These are phyloP conservation scores for Eremothecium sinecaudum DNA, from an alignment of 1,139 yeast genomes.

Conservation along the genomic window DNA sequence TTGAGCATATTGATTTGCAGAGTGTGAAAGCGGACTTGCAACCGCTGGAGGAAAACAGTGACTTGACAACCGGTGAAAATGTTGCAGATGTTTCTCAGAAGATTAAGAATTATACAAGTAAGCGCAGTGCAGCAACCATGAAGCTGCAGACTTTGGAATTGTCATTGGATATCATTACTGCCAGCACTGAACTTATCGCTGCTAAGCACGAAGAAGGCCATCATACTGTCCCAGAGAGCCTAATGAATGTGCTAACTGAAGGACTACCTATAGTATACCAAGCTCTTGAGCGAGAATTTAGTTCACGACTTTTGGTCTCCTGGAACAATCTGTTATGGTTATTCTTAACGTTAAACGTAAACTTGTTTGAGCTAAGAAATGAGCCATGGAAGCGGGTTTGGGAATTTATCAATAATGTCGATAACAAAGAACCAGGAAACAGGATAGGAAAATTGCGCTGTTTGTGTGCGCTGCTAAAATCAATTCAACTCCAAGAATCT, in stretches of 20 bases:
- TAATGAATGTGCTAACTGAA: conserved; percentile 29
- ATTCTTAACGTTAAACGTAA: conserved; percentile 19
- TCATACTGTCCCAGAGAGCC: conserved; percentile 22
- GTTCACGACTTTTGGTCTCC: conserved; percentile 50
- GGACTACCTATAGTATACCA: conserved; percentile 36
- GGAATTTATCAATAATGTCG: conserved; percentile 27
- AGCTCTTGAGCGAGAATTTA: conserved; percentile 37
- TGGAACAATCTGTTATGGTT: conserved; percentile 65
- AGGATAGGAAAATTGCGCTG: conserved; percentile 47
- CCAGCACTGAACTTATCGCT: conserved; percentile 56
- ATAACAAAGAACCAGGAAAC: conserved; percentile 31
- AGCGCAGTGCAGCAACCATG: conserved; percentile 40
- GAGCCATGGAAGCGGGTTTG: conserved; percentile 33
- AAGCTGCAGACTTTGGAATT: conserved; percentile 58
- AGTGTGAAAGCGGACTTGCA: conserved; percentile 20
- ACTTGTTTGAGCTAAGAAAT: conserved; percentile 15
- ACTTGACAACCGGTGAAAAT: conserved; percentile 26
- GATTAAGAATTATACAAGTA: conserved; percentile 35
- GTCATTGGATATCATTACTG: conserved; percentile 64
- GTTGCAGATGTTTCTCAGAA: conserved; percentile 38
- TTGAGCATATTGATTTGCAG: conserved; percentile 37
- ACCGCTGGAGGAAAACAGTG: conserved; percentile 26
- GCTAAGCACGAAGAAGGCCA: conserved; percentile 17
- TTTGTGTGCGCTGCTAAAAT: conserved; percentile 51
- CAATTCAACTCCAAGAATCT: conserved; percentile 20